Evolutionary conservation across 2,329 filamentous ascomycete species (phyloP).

Genomic region (Aplosporella prunicola): DNA sequence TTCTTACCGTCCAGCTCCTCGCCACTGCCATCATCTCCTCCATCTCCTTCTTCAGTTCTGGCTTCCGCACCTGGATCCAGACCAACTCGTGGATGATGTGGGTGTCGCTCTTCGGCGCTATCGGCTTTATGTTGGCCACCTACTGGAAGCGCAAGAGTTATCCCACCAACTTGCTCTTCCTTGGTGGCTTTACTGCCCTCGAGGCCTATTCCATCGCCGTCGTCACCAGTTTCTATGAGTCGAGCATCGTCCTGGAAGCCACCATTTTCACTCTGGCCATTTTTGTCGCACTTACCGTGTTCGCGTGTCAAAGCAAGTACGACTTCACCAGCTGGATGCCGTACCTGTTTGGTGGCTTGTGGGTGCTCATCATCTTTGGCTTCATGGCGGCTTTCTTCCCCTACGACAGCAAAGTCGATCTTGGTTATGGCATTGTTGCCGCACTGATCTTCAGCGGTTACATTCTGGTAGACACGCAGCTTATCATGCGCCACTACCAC

Average conservation of each 20-base stretch:
- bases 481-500: constrained; percentile 91
- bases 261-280: constrained; percentile 70
- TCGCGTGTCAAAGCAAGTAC: constrained; percentile 96
- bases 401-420: constrained; percentile 68
- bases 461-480: constrained; percentile 91
- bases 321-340: constrained; percentile 98
- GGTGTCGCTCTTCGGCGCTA: constrained; percentile 72
- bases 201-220: constrained; percentile 93
- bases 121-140: constrained; percentile 76
- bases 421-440: constrained; percentile 71
- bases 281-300: constrained; percentile 58
- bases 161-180: constrained; percentile 88
- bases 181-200: constrained; percentile 77
- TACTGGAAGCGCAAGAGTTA: constrained; percentile 96
- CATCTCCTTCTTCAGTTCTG: constrained; percentile 71
- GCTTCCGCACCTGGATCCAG: constrained; percentile 84
- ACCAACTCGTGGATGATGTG: constrained; percentile 75
- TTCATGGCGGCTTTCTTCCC: constrained; percentile 91
- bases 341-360: constrained; percentile 82
- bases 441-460: constrained; percentile 90
- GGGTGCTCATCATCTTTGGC: constrained; percentile 84
- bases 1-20: constrained; percentile 88
- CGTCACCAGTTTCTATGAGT: constrained; percentile 82
- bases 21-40: constrained; percentile 72
- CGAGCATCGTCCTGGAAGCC: constrained; percentile 77